Percentiles rank a stretch among this genome's conserved stretches.
Conservation (phyloP, 2,329 filamentous ascomycete species). For the Myriosclerotinia curreyana region DNA sequence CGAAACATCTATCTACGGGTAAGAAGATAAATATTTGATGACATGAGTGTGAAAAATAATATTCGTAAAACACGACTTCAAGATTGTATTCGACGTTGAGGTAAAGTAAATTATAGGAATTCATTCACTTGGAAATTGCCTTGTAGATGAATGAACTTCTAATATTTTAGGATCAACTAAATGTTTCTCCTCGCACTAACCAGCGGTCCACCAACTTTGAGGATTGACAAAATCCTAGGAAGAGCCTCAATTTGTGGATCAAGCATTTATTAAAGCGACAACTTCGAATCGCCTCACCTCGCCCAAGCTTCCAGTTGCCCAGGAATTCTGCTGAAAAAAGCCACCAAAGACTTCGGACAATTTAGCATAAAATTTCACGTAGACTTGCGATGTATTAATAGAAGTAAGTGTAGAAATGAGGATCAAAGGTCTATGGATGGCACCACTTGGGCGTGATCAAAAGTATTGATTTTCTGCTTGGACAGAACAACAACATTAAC, state of each 20-base stretch:
- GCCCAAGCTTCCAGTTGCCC: background rate
- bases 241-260: constrained; percentile 1
- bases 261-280: background rate
- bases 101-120: background rate
- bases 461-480: background rate
- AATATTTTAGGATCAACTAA: background rate
- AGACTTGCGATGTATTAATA: background rate
- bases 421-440: background rate
- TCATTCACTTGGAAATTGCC: background rate
- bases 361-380: background rate
- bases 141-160: background rate
- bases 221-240: background rate
- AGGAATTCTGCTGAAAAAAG: background rate
- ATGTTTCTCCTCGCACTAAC: constrained; percentile 2
- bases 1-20: background rate
- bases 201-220: background rate
- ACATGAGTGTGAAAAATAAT: background rate
- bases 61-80: too few species aligned
- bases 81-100: background rate
- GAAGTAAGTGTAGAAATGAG: background rate
- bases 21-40: background rate
- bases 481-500: background rate
- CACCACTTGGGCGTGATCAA: background rate
- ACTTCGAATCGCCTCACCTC: background rate
- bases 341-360: background rate